A percentile compares a stretch with the other conserved stretches of the same genome.
Conservation (phyloP, 2,329 filamentous ascomycete species). For the Verticillium isaacii region DNA sequence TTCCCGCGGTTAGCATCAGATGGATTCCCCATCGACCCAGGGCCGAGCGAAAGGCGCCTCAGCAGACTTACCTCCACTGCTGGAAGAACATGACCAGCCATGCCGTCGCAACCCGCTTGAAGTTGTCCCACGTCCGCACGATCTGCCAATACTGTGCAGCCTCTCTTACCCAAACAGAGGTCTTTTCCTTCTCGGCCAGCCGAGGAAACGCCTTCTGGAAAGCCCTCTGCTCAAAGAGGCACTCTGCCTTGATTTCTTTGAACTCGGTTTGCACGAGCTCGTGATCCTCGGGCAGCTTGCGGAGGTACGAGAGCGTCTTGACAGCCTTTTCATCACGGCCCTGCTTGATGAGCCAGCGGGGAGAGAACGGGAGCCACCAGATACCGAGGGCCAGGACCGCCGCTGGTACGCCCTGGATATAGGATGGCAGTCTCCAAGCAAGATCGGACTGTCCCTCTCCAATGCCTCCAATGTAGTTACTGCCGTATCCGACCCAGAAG, state of each 20-base stretch:
- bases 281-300: slow-evolving; percentile 53
- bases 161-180: slow-evolving; percentile 36
- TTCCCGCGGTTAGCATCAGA: too few relatives aligned
- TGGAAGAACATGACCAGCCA: slow-evolving; percentile 44
- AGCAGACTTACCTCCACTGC: slow-evolving; percentile 27
- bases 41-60: too few relatives aligned
- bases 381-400: slow-evolving; percentile 27
- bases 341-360: slow-evolving; percentile 31
- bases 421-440: slow-evolving; percentile 38
- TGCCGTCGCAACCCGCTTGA: slow-evolving; percentile 39
- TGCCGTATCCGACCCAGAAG: slow-evolving; percentile 41
- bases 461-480: slow-evolving; percentile 42
- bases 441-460: slow-evolving; percentile 36
- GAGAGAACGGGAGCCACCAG: slow-evolving; percentile 32
- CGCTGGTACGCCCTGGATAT: slow-evolving; percentile 37
- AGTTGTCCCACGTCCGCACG: slow-evolving; percentile 41
- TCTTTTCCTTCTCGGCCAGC: slow-evolving; percentile 29
- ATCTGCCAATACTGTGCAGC: slow-evolving; percentile 45
- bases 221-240: slow-evolving; percentile 33
- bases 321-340: slow-evolving; percentile 27
- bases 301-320: slow-evolving; percentile 51
- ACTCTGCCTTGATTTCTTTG: slow-evolving; percentile 38
- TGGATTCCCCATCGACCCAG: not conserved
- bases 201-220: slow-evolving; percentile 40
- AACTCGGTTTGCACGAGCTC: slow-evolving; percentile 50